Conservation (phyloP, 2,329 filamentous ascomycete genomes). For the Diaporthe velutina region DNA sequence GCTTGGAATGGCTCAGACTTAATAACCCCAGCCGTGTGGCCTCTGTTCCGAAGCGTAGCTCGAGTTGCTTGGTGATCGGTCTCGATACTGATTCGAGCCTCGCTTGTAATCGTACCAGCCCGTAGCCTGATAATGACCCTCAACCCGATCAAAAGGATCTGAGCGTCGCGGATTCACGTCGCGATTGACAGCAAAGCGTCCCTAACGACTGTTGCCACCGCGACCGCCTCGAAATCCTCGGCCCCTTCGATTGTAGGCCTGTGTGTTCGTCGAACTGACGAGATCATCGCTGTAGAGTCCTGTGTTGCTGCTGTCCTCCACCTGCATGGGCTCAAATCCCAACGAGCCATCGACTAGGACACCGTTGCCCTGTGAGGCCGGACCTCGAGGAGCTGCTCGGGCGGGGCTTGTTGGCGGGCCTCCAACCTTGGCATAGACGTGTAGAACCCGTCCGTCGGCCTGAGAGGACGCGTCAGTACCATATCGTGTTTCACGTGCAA, state of each 20-base stretch:
- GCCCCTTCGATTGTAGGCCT: conserved; percentile 32
- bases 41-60: conserved; percentile 2
- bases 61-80: not conserved
- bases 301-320: conserved; percentile 47
- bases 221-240: conserved; percentile 38
- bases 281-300: conserved; percentile 67
- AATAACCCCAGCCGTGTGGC: not conserved
- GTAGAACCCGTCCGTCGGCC: conserved; percentile 81
- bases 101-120: not conserved
- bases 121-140: not conserved
- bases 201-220: conserved; percentile 39
- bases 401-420: conserved; percentile 47
- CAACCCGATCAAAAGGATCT: not conserved
- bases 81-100: not conserved
- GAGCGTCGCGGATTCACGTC: not conserved
- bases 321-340: conserved; percentile 64
- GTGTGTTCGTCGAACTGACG: conserved; percentile 43
- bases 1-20: not conserved
- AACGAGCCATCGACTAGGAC: conserved; percentile 66
- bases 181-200: conserved; percentile 27
- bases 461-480: conserved; percentile 29
- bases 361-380: conserved; percentile 47
- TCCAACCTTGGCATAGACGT: conserved; percentile 77
- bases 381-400: conserved; percentile 50
- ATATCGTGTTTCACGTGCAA: not conserved